Evolutionary conservation across 257 asterid genomes (phyloP).

Genomic region (Solanum habrochaites): DNA sequence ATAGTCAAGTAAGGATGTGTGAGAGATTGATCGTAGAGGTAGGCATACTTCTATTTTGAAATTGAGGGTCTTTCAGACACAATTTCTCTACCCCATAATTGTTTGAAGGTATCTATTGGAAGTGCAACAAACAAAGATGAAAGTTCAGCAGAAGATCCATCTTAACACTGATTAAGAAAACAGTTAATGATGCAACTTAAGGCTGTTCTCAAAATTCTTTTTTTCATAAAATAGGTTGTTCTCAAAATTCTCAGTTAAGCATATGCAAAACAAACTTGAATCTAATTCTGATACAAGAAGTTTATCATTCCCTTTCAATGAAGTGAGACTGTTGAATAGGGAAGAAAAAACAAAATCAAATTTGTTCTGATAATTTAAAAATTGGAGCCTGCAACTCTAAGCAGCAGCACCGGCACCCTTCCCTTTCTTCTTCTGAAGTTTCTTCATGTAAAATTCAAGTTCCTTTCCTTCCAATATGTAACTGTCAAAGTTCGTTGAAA

Average conservation of each 20-base stretch:
- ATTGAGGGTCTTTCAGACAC: not conserved
- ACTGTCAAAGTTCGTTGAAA: not conserved
- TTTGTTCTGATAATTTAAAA: not conserved
- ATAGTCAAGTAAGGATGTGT: not conserved
- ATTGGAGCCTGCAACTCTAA: not conserved
- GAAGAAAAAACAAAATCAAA: not conserved
- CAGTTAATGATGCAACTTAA: not conserved
- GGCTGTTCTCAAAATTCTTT: not conserved
- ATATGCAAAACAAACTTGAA: not conserved
- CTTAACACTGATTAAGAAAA: not conserved
- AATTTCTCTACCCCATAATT: not conserved
- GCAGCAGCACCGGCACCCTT: slow-evolving; percentile 4
- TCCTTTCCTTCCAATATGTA: slow-evolving; percentile 9
- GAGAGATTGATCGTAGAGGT: not conserved
- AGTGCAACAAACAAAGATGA: not conserved
- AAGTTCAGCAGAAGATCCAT: not conserved
- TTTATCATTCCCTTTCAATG: not conserved
- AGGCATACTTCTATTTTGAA: not conserved
- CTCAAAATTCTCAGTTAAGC: not conserved
- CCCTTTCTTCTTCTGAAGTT: slow-evolving; percentile 6
- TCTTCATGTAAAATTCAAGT: slow-evolving; percentile 5
- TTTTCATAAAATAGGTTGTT: not conserved
- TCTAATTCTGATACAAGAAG: not conserved
- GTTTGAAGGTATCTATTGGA: not conserved
- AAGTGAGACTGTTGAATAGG: not conserved